Conservation (phyloP, 176 grass and related monocot genomes). For the Leersia perrieri region DNA sequence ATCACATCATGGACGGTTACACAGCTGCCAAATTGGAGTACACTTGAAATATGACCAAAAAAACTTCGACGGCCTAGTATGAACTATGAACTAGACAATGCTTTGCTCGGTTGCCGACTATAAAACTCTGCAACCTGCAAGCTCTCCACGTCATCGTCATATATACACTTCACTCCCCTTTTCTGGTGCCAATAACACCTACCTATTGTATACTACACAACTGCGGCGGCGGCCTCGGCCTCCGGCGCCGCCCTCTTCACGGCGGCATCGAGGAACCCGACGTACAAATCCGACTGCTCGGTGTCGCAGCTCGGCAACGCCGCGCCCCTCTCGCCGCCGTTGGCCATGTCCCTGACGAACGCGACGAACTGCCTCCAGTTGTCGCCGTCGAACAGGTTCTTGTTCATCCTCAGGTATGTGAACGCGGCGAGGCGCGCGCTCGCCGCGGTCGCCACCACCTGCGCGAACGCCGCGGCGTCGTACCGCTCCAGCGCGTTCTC, state of each 20-base stretch:
- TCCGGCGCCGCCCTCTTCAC: slow-evolving; percentile 36
- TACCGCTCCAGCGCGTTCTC: slow-evolving; percentile 95
- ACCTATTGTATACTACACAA: slow-evolving; percentile 14
- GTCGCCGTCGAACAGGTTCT: slow-evolving; percentile 74
- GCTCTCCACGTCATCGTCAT: background rate
- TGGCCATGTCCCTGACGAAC: slow-evolving; percentile 74
- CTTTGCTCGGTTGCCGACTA: slow-evolving; percentile 24
- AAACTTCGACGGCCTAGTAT: background rate
- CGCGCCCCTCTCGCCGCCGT: slow-evolving; percentile 41
- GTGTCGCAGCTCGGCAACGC: slow-evolving; percentile 61
- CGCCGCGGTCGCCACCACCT: slow-evolving; percentile 53
- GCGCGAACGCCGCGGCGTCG: slow-evolving; percentile 72
- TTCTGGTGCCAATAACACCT: background rate
- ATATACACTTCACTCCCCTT: slow-evolving; percentile 16
- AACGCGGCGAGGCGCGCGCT: slow-evolving; percentile 62
- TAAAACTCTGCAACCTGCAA: slow-evolving; percentile 41
- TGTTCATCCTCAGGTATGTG: slow-evolving; percentile 89
- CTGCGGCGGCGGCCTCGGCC: slow-evolving; percentile 38
- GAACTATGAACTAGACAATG: background rate
- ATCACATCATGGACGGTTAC: background rate
- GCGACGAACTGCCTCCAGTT: slow-evolving; percentile 88
- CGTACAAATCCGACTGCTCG: slow-evolving; percentile 80
- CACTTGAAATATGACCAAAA: background rate
- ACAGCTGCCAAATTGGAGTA: background rate
- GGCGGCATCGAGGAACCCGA: slow-evolving; percentile 56